Evolutionary conservation across 495 filamentous ascomycete species (phyloP), one percentile per base, ranked within the genome.

Genomic region (Achaetomiella virescens): DNA sequence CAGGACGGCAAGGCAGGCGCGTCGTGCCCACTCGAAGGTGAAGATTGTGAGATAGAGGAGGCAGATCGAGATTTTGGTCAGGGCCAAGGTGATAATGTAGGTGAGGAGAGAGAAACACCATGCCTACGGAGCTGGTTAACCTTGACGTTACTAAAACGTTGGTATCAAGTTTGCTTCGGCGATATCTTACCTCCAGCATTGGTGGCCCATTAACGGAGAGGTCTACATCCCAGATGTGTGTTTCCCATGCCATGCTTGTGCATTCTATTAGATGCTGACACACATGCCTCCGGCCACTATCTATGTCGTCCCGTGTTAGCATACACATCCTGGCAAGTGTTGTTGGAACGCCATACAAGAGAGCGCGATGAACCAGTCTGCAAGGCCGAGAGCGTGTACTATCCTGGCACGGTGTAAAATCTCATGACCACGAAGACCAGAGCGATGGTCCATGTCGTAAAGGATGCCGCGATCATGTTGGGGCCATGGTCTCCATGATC

Each of bases 11-110:
- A 48, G 65, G 27, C 43, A 54, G 33, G 55, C 61, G 8, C 43
- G 51, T 1, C 62, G 56, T 10, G 56, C 53, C 58, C 57, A 66
- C 31, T 61, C 54, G 8, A 65, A 29, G 11, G 61, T 62, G 55
- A 69, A 69, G 36, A 69, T 62, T 21, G 25, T 62, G 37, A 69
- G 57, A 35, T 64, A 69, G 27, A 69, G 53, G 15, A 66, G 47
- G 48, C 59, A 63, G 43, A 68, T 66, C 12, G 63, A 68, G 8
- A 59, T 57, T 37, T 66, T 69, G 52, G 58, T 62, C 27, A 69
- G 29, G 20, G 38, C 38, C 14, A 69, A n/a, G 22, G 52, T 52
- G 15, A 61, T 27, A 33, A 44, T 21, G 53, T 69, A 66, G 6
- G 20, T 27, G 4, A 69, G 20, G 14, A 66, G 22, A 12, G 61